Evolutionary conservation across 805 yeast species (phyloP).

Genomic region (Metschnikowia lachancei): DNA sequence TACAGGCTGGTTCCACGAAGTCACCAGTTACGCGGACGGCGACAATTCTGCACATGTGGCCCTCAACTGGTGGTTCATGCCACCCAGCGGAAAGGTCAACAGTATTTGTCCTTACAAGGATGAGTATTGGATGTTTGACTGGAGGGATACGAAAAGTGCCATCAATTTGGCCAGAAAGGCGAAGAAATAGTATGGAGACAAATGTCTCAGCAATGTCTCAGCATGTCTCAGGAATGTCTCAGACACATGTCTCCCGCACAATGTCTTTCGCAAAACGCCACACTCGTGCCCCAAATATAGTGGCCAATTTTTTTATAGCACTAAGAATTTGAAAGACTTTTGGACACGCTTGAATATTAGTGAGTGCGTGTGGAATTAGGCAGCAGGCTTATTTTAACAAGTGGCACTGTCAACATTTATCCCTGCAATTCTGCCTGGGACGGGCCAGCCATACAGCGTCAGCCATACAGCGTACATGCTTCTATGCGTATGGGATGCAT

Average conservation of each 20-base stretch:
- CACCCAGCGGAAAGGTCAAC: constrained; percentile 46
- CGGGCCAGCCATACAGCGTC: too few relatives aligned
- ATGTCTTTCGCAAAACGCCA: neutral
- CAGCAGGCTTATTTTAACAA: too few relatives aligned
- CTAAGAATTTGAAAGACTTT: too few relatives aligned
- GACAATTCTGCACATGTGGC: constrained; percentile 51
- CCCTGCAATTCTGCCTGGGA: neutral
- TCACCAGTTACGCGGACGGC: constrained; percentile 54
- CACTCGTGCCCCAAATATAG: neutral
- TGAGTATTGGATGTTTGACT: constrained; percentile 54
- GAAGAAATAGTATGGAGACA: neutral
- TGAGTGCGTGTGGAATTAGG: too few relatives aligned
- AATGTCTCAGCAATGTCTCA: too few relatives aligned
- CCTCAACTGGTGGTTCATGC: constrained; percentile 71
- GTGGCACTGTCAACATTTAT: too few relatives aligned
- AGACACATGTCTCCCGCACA: too few relatives aligned
- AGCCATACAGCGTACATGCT: neutral
- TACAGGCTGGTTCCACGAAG: constrained; percentile 83
- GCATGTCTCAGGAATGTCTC: too few relatives aligned
- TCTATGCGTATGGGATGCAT: neutral
- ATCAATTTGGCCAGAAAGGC: constrained; percentile 15
- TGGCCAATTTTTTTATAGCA: neutral
- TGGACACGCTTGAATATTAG: too few relatives aligned
- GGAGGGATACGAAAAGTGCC: constrained; percentile 39
- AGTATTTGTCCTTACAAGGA: constrained; percentile 48